Base-by-base conservation (phyloP, 1,284 basidiomycete species). In the Ceratobasidium sp. region DNA sequence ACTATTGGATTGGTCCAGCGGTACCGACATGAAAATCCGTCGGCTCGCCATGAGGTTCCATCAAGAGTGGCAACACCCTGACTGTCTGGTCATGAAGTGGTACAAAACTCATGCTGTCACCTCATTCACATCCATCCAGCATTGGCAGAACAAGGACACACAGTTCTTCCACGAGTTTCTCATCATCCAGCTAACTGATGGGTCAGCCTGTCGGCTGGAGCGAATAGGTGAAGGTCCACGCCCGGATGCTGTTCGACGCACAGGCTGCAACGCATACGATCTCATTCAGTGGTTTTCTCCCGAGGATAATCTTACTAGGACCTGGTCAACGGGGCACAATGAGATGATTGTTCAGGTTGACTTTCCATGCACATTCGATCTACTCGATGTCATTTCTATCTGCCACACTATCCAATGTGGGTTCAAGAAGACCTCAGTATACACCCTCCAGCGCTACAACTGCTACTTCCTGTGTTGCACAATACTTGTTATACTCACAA, bases 121-220 rank as follows among this genome's bases (percentile, higher is more conserved):
- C n/a, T n/a, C n/a, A n/a, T n/a, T n/a, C n/a, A n/a, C n/a, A n/a
- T n/a, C n/a, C n/a, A n/a, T n/a, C n/a, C n/a, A n/a, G n/a, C n/a
- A n/a, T n/a, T n/a, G n/a, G n/a, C n/a, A n/a, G n/a, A n/a, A n/a
- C n/a, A n/a, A n/a, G n/a, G n/a, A n/a, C n/a, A n/a, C n/a, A n/a
- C n/a, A n/a, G n/a, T 55, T 55, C n/a, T 55, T 32, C 20, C 54
- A 55, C 32, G 31, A 55, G 54, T 55, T 55, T 38, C 34, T 55
- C 7, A 17, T 55, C 7, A 29, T 55, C 13, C 35, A 35, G 54
- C n/a, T 55, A 2, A 6, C 25, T 2, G 34, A 55, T 35, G 54
- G 54, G 22, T 32, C 29, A 3, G 31, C 40, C 22, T 55, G 54
- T 55, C 54, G 54, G 1, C 34, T 55, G 13, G 54, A 55, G 25